phyloP scores from a whole-genome alignment of 495 filamentous ascomycete species.

The Xylaria intraflava region DNA sequence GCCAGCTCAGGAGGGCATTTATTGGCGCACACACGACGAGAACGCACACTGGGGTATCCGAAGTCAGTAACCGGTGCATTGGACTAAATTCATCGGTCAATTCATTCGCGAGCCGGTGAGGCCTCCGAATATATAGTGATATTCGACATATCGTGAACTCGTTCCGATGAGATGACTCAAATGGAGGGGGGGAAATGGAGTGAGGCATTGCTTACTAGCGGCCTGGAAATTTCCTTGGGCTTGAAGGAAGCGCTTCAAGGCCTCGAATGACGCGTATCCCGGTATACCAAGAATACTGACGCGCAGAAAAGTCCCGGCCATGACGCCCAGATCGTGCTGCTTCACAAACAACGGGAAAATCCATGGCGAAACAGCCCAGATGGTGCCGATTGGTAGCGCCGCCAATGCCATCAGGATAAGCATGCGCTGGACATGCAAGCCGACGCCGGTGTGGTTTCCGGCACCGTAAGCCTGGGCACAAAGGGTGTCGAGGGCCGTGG shows the following conservation, averaged over 20 bases:
- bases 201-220: conserved; percentile 2
- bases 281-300: conserved; percentile 61
- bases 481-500: conserved; percentile 68
- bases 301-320: conserved; percentile 63
- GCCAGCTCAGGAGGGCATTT: conserved; percentile 67
- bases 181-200: neutral
- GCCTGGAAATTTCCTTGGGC: conserved; percentile 68
- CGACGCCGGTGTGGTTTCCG: conserved; percentile 60
- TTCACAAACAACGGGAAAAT: conserved; percentile 59
- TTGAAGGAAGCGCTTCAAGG: conserved; percentile 66
- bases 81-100: no score
- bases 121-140: neutral
- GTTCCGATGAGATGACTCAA: neutral
- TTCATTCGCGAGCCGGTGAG: neutral
- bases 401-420: conserved; percentile 56
- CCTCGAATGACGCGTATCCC: conserved; percentile 66
- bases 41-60: conserved; percentile 47
- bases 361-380: conserved; percentile 57
- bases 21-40: conserved; percentile 63
- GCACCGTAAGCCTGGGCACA: conserved; percentile 74
- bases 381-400: conserved; percentile 56
- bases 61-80: neutral
- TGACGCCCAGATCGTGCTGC: conserved; percentile 49
- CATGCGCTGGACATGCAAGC: conserved; percentile 69
- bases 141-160: neutral